Base-by-base conservation (phyloP, 805 yeast genomes). In the Teunomyces aglyptinius region DNA sequence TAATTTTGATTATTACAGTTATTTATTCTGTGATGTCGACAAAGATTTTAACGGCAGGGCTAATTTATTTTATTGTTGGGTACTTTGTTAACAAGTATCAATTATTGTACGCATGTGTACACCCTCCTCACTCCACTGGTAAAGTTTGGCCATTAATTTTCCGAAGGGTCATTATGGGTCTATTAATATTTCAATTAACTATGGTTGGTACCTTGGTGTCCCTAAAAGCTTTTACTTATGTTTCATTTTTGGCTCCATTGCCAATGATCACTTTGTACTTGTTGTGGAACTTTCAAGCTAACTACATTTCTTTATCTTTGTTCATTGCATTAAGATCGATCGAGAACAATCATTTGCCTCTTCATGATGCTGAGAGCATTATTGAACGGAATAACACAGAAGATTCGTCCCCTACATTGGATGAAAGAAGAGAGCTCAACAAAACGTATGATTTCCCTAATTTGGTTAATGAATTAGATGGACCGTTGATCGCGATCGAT, bases 101-200 rank as follows among this genome's bases (percentile, higher is more conserved):
- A 65, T 72, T 92, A 49, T 71, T 94, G 53, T 92, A 89, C 63
- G 86, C 96, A 0, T 85, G 94, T 71, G 90, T 89, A 27, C 98
- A 94, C 64, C 91, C 96, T 7, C 97, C 95, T 32, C 98, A 94
- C 67, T 90, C 97, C 0, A 94, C 97, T 0, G 99, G 98, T 1
- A 87, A 86, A 60, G 95, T 92, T 1, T 92, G 97, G 98, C 96
- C 97, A 0, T 71, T 90, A 41, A 83, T 92, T 2, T 86, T 87
- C 59, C 76, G 96, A 56, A 76, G 99, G 54, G 81, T 91, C 1
- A 81, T 87, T 46, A 61, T 89, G 48, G 98, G 98, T 0, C 67
- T 92, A 20, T 65, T 87, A 28, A 72, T 92, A 12, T 90, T 92
- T 64, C 99, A 94, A 60, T 67, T 92, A 49, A 89, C 96, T 10